phyloP scores from a whole-genome alignment of 805 yeast species.

The Teunomyces aglyptinius region DNA sequence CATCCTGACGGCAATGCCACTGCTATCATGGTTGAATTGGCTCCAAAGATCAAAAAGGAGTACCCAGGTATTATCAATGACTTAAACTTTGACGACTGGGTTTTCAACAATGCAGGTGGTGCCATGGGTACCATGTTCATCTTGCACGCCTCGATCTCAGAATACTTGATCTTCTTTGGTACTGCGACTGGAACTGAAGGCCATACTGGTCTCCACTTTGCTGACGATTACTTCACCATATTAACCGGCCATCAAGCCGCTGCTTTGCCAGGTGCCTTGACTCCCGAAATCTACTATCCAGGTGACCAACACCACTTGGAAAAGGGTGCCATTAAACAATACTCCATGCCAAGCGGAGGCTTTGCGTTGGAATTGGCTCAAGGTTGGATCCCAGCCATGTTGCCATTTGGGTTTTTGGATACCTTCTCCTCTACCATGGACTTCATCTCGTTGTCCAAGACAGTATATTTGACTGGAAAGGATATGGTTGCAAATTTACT shows the following conservation, averaged over 20 bases:
- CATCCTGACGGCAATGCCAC: constrained; percentile 61
- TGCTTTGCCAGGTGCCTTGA: constrained; percentile 59
- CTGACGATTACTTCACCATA: constrained; percentile 96
- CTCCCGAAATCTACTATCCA: constrained; percentile 72
- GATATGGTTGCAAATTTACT: constrained; percentile 72
- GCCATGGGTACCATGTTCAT: constrained; percentile 98
- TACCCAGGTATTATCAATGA: constrained; percentile 79
- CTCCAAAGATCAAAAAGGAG: constrained; percentile 52
- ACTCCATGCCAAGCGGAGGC: constrained; percentile 75
- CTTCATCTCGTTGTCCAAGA: constrained; percentile 60
- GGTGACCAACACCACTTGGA: constrained; percentile 82
- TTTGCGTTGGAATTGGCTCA: constrained; percentile 95
- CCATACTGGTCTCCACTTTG: constrained; percentile 92
- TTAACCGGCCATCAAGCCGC: constrained; percentile 77
- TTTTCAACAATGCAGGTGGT: constrained; percentile 96
- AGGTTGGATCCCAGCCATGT: constrained; percentile 98
- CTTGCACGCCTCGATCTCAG: constrained; percentile 90
- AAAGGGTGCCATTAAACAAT: constrained; percentile 79
- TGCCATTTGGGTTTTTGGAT: constrained; percentile 92
- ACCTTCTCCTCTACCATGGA: constrained; percentile 80
- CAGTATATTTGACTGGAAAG: constrained; percentile 70
- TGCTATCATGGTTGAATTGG: constrained; percentile 60
- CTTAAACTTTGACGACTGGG: constrained; percentile 80
- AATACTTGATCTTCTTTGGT: constrained; percentile 91
- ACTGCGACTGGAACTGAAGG: constrained; percentile 95